Evolutionary conservation across 73 alveolate species (phyloP).

Genomic region (Paramecium pentaurelia): DNA sequence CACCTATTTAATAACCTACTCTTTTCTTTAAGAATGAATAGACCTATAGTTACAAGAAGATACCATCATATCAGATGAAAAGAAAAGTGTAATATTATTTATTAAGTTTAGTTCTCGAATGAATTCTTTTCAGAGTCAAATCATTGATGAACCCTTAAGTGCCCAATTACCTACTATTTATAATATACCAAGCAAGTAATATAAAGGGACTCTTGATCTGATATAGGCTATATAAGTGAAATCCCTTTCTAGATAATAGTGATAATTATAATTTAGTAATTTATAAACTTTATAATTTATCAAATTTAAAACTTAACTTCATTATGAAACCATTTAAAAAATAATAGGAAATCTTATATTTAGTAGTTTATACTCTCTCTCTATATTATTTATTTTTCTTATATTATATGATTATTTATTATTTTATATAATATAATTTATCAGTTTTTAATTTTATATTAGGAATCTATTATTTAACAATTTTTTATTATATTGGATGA

Average conservation of each 20-base stretch:
- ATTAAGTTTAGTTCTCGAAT: not conserved
- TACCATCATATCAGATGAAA: not conserved
- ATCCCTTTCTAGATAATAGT: not conserved
- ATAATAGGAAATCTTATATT: too few relatives aligned
- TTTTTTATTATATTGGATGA: not conserved
- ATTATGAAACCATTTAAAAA: not conserved
- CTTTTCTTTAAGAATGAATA: not conserved
- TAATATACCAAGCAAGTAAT: not conserved
- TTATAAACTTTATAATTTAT: not conserved
- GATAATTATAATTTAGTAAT: not conserved
- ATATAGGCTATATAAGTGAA: not conserved
- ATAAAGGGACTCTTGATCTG: not conserved
- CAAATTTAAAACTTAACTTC: not conserved
- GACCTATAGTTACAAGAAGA: not conserved
- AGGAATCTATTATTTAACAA: not conserved
- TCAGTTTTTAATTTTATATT: not conserved
- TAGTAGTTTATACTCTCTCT: too few relatives aligned
- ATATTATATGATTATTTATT: too few relatives aligned
- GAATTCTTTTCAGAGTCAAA: conserved; percentile 40
- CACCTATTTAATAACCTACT: not conserved
- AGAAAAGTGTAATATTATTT: not conserved
- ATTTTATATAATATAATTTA: too few relatives aligned
- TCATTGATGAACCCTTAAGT: not conserved
- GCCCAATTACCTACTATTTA: not conserved
- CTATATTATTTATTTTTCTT: too few relatives aligned